Evolutionary conservation across 2,329 filamentous ascomycete species (phyloP), one percentile per base, ranked within the genome.

Genomic region (Calonectria pteridis): DNA sequence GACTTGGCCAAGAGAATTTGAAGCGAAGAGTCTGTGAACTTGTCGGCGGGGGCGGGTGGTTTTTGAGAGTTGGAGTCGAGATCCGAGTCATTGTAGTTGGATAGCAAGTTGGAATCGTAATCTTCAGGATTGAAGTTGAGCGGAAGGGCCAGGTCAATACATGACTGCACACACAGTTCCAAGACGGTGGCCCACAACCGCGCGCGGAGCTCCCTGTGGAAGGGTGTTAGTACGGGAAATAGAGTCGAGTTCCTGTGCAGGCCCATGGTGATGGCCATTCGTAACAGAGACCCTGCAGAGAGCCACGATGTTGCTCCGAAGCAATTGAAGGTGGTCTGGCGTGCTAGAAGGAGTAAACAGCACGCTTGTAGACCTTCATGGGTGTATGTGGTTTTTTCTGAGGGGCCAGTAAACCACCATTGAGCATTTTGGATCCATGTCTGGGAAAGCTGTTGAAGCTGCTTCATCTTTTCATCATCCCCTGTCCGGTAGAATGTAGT

Each of bases 401-500:
- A 74, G 53, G 79, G 77, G 0, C 79, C 77, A 16, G 76, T 80
- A 5, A 80, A 71, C 78, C 78, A 80, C 77, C 78, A 80, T 59
- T 80, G 78, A 5, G 77, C 77, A 37, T 80, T 80, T 59, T 80
- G 79, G 11, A 80, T 74, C 79, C 79, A 80, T 1, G 66, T 77
- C 50, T 80, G 79, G 2, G 79, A 71, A 46, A 79, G 77, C 7
- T 64, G 72, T 49, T 67, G 73, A 18, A 77, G 35, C 10, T 76
- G 64, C 10, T 63, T 73, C 33, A 69, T 53, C 28, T 80, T 72
- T 14, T 28, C 31, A n/a, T 80, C 77, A 20, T 69, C 72, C 3
- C 53, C 40, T 13, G 73, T 70, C 4, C 26, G 69, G 10, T 73
- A 76, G 31, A 80, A 80, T 0, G 77, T 80, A 2, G 78, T 80